Base-by-base conservation (phyloP, 169 alveolate species). In the Toxoplasma gondii region DNA sequence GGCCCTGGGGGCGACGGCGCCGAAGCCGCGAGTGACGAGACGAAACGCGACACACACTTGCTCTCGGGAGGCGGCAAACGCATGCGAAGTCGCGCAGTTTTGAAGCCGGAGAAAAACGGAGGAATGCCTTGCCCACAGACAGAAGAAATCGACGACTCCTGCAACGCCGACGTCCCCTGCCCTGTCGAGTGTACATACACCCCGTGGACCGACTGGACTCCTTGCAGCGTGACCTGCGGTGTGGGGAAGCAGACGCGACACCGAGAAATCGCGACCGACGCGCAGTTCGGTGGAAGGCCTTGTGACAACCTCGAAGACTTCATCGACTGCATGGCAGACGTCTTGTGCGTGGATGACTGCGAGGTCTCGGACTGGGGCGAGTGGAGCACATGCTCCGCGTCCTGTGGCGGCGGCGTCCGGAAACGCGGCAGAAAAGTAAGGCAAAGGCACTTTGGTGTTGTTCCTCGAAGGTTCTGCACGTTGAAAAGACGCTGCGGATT, bases 381-480 rank as follows among this genome's bases (percentile, higher is more conserved):
- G 36, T 96, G 97, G 97, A 92, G 95, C 49, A 74, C 38, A 38
- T 96, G 97, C 94, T 93, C 96, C 43, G 96, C 95, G 54, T 90
- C 96, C 5, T 96, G 97, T 78, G 97, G 96, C 24, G 96, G 96
- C 74, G 97, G 97, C 88, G 95, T 96, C 2, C 95, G 95, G 36
- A 84, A 92, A 29, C 93, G 97, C 10, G 93, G 88, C n/a, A 87
- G 97, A 36, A 94, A 94, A 53, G 91, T 36, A n/a, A 86, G 39
- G 0, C 12, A 24, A 5, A 41, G 17, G 0, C 45, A 2, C 58
- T 4, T 49, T 12, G 53, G 24, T 64, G 17, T 84, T 4, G 67
- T 69, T 88, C 49, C 41, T 91, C 22, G 94, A 93, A 43, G 84
- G 74, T 17, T 54, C 94, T 17, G n/a, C n/a, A n/a, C n/a, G n/a